phyloP scores from a whole-genome alignment of 2,329 filamentous ascomycete species.

The Paecilomyces niveus region DNA sequence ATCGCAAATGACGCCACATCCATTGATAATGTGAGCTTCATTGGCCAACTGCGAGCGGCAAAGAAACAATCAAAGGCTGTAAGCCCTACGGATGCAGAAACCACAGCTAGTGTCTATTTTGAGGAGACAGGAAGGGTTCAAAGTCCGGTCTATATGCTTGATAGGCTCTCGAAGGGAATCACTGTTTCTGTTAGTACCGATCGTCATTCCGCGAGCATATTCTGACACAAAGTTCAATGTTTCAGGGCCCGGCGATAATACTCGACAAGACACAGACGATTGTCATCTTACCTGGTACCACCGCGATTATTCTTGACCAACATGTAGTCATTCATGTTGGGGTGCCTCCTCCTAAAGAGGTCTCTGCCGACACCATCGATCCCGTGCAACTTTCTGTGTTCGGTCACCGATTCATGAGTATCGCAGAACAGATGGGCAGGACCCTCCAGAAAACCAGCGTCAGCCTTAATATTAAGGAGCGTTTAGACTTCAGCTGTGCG shows the following conservation, averaged over 20 bases:
- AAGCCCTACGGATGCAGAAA: not conserved
- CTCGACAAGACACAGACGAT: constrained; percentile 41
- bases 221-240: not conserved
- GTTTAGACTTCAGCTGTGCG: constrained; percentile 73
- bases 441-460: constrained; percentile 44
- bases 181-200: not conserved
- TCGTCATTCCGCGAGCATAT: not conserved
- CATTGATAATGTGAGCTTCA: not conserved
- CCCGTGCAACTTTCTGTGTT: constrained; percentile 44
- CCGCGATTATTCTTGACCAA: constrained; percentile 28
- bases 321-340: constrained; percentile 34
- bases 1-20: constrained; percentile 31
- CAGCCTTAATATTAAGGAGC: constrained; percentile 67
- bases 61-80: not conserved
- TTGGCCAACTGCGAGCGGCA: not conserved
- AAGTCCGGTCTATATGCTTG: constrained; percentile 9
- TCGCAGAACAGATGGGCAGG: constrained; percentile 47
- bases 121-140: constrained; percentile 7
- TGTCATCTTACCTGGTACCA: constrained; percentile 30
- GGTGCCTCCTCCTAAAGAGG: not conserved
- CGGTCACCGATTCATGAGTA: constrained; percentile 46
- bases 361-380: constrained; percentile 20
- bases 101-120: constrained; percentile 8
- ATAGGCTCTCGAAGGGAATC: constrained; percentile 4
- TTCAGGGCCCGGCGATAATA: constrained; percentile 16